Percentiles rank a stretch among this genome's conserved stretches.
Conservation (phyloP, 306 rosid species). For the Corylus heterophylla region DNA sequence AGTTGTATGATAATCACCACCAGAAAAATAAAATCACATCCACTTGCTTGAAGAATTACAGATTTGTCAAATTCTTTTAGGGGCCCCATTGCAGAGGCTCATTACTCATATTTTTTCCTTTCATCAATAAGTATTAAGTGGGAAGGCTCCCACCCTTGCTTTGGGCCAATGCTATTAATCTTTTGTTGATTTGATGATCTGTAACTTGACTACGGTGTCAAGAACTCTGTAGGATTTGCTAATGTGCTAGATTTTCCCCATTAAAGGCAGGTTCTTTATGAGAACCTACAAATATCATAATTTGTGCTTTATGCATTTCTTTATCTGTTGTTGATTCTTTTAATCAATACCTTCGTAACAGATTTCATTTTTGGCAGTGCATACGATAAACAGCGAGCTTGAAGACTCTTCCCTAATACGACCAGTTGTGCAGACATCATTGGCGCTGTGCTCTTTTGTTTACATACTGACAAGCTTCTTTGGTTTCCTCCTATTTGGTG, state of each 20-base stretch:
- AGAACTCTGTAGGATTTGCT: neutral
- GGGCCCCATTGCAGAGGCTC: neutral
- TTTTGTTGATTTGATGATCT: neutral
- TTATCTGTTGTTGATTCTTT: neutral
- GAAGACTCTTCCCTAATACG: conserved; percentile 53
- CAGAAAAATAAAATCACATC: neutral
- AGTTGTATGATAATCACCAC: neutral
- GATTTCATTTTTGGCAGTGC: conserved; percentile 48
- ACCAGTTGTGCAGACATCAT: conserved; percentile 53
- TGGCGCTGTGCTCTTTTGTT: conserved; percentile 53
- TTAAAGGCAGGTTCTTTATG: neutral
- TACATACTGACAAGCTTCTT: conserved; percentile 62
- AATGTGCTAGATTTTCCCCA: neutral
- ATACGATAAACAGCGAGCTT: conserved; percentile 60
- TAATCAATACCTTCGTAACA: conserved; percentile 2
- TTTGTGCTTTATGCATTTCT: neutral
- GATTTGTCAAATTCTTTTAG: neutral
- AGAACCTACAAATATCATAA: neutral
- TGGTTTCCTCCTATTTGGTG: conserved; percentile 67
- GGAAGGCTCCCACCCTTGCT: neutral
- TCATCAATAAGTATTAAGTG: neutral
- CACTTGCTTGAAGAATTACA: neutral
- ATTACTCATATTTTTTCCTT: neutral
- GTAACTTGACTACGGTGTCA: neutral
- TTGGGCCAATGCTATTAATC: neutral